These are phyloP conservation scores for Climacium dendroides DNA, from an alignment of 225 moss, liverwort and hornwort species.

Conservation along the genomic window DNA sequence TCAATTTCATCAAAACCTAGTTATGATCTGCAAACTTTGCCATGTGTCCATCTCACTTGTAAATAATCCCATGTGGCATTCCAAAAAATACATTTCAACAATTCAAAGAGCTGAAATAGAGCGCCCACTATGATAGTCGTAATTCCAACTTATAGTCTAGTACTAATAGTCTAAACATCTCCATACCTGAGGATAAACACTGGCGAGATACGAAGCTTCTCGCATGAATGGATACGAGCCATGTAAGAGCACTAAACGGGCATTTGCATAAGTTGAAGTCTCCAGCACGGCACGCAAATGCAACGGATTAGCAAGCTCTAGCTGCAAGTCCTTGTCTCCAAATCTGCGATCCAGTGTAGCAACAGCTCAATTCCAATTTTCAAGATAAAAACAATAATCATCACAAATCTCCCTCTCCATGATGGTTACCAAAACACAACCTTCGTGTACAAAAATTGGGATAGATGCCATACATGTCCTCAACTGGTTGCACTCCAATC, in stretches of 20 bases:
- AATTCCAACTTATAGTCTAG: background rate
- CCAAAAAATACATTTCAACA: background rate
- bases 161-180: background rate
- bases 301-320: constrained; percentile 80
- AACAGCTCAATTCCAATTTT: background rate
- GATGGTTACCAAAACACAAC: background rate
- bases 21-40: background rate
- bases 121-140: background rate
- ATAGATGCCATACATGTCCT: background rate
- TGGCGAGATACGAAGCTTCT: constrained; percentile 84
- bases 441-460: background rate
- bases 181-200: constrained; percentile 83
- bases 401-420: background rate
- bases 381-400: background rate
- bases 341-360: constrained; percentile 31
- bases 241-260: constrained; percentile 77
- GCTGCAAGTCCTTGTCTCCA: constrained; percentile 93
- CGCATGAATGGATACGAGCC: constrained; percentile 98
- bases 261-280: constrained; percentile 29
- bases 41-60: background rate
- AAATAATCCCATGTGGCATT: background rate
- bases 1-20: background rate
- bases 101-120: background rate
- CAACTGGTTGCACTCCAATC: background rate
- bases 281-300: constrained; percentile 86